Evolutionary conservation across 2,329 filamentous ascomycete species (phyloP).

Genomic region (Teratosphaeriaceae sp.): DNA sequence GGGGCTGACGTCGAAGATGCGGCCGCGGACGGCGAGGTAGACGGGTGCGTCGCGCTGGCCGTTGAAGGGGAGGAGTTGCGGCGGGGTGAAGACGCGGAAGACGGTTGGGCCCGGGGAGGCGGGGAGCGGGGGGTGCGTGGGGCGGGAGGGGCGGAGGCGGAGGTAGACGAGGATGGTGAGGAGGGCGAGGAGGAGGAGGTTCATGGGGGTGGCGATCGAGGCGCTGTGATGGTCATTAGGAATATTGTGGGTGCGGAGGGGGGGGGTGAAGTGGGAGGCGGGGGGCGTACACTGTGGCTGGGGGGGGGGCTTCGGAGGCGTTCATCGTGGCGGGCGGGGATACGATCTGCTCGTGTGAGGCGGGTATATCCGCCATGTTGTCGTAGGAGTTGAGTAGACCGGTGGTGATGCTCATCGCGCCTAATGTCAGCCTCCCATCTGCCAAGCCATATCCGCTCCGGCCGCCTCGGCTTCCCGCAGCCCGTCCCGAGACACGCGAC

Average conservation of each 20-base stretch:
- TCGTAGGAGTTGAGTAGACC: too few relatives aligned
- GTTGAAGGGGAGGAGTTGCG: conserved; percentile 77
- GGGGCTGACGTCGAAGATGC: conserved; percentile 80
- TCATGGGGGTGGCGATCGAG: conserved; percentile 53
- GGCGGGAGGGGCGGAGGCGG: conserved; percentile 50
- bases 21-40: conserved; percentile 84
- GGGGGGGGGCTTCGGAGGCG: conserved; percentile 23
- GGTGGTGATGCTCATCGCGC: too few relatives aligned
- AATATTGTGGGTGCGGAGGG: too few relatives aligned
- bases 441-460: too few relatives aligned
- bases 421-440: background rate
- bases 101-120: conserved; percentile 63
- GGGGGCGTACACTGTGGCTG: conserved; percentile 36
- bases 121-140: conserved; percentile 40
- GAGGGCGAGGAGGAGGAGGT: conserved; percentile 53
- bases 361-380: background rate
- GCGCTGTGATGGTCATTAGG: conserved; percentile 33
- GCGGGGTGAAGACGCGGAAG: conserved; percentile 79
- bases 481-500: conserved; percentile 1
- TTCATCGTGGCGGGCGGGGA: conserved; percentile 13
- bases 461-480: background rate
- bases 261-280: background rate
- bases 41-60: conserved; percentile 68
- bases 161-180: conserved; percentile 52
- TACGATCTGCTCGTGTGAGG: too few relatives aligned